Evolutionary conservation across 139 green algal species (phyloP).

Genomic region (Chlamydomonas incerta): DNA sequence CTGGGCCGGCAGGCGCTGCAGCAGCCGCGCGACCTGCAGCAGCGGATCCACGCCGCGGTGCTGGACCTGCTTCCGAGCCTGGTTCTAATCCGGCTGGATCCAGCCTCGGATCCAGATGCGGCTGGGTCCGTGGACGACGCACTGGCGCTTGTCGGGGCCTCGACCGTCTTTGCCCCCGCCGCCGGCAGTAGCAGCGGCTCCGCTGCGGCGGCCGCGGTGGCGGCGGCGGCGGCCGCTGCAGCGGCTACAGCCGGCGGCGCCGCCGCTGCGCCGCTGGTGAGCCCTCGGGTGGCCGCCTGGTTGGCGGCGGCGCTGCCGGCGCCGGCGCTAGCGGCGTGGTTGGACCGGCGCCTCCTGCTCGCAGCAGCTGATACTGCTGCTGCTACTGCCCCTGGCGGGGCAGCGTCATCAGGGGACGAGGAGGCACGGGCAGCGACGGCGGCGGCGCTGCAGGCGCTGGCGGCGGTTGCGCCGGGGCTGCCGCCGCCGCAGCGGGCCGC

Average conservation of each 20-base stretch:
- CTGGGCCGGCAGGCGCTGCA: constrained; percentile 20
- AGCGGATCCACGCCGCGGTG: constrained; percentile 10
- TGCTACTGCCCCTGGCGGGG: too few relatives aligned
- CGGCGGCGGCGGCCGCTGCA: neutral
- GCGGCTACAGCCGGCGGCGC: neutral
- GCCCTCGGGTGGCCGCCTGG: neutral
- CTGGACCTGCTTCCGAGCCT: constrained; percentile 18
- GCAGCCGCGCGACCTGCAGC: constrained; percentile 15
- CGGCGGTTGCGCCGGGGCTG: neutral
- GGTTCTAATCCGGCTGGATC: neutral
- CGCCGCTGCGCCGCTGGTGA: neutral
- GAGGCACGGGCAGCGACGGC: neutral
- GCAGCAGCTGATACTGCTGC: too few relatives aligned
- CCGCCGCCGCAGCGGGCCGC: neutral
- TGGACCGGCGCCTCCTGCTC: neutral
- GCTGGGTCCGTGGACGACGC: neutral
- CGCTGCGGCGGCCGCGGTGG: neutral
- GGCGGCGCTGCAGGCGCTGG: neutral
- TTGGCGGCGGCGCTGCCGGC: neutral
- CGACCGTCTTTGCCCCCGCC: neutral
- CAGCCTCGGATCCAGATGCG: too few relatives aligned
- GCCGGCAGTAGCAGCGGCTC: neutral
- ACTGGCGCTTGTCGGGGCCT: neutral
- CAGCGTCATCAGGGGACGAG: too few relatives aligned
- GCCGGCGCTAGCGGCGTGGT: neutral